Percentiles rank a stretch among this genome's conserved stretches.
Evolutionary conservation across 306 rosid genomes (phyloP).

Genomic region (Sesbania bispinosa): DNA sequence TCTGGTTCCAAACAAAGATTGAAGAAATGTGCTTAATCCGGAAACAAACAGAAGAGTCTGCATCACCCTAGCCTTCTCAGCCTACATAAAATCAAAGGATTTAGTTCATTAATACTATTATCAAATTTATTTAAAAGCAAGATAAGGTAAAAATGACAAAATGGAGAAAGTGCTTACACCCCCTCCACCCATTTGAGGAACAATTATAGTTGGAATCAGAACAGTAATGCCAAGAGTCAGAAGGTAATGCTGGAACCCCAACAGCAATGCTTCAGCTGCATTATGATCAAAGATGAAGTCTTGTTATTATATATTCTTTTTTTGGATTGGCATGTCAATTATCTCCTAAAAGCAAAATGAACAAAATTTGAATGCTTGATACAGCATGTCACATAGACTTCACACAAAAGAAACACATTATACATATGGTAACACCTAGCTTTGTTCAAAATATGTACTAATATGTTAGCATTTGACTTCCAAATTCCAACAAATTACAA

Average conservation of each 20-base stretch:
- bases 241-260: slow-evolving; percentile 92
- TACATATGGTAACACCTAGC: not conserved
- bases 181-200: slow-evolving; percentile 89
- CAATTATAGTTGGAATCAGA: slow-evolving; percentile 65
- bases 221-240: slow-evolving; percentile 69
- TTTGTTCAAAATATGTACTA: not conserved
- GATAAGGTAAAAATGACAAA: too few relatives aligned
- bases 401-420: not conserved
- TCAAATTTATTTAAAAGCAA: not conserved
- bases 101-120: not conserved
- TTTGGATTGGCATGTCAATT: not conserved
- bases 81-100: slow-evolving; percentile 38
- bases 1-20: slow-evolving; percentile 80
- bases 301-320: too few relatives aligned
- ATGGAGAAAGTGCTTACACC: slow-evolving; percentile 37
- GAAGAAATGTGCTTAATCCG: slow-evolving; percentile 78
- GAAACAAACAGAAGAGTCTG: slow-evolving; percentile 73
- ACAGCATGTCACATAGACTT: not conserved
- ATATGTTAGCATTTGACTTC: not conserved
- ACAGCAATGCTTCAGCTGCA: slow-evolving; percentile 44
- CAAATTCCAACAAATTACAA: not conserved
- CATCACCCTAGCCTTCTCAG: slow-evolving; percentile 77
- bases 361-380: not conserved
- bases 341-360: not conserved
- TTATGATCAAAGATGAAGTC: not conserved